phyloP scores from a whole-genome alignment of 2,329 filamentous ascomycete genomes.

The Didymella glomerata region DNA sequence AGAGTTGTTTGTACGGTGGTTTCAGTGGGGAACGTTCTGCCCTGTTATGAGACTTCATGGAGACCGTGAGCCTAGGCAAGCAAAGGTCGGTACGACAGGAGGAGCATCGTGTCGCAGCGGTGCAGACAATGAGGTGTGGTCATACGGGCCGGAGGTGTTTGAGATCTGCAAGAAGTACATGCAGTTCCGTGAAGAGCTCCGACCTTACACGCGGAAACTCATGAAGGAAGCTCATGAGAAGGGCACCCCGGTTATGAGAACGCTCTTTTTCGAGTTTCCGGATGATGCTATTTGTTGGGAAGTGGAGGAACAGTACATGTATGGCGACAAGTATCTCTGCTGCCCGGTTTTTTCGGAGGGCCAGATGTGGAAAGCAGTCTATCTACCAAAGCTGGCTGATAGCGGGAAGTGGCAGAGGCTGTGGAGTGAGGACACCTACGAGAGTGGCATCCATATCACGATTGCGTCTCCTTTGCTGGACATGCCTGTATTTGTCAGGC shows the following conservation, averaged over 20 bases:
- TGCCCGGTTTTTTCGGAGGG: slow-evolving; percentile 64
- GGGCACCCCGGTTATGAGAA: slow-evolving; percentile 68
- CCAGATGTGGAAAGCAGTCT: slow-evolving; percentile 57
- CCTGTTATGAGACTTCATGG: slow-evolving; percentile 74
- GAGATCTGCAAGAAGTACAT: slow-evolving; percentile 69
- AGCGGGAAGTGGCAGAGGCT: slow-evolving; percentile 56
- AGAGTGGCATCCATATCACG: slow-evolving; percentile 54
- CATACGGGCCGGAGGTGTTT: slow-evolving; percentile 68
- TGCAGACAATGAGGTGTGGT: slow-evolving; percentile 71
- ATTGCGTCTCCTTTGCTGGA: slow-evolving; percentile 56
- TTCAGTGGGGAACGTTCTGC: slow-evolving; percentile 73
- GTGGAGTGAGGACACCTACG: slow-evolving; percentile 43
- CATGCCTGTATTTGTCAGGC: slow-evolving; percentile 58
- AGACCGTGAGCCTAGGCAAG: slow-evolving; percentile 67
- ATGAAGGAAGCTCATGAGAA: slow-evolving; percentile 69
- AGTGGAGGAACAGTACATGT: slow-evolving; percentile 70
- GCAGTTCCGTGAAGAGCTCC: slow-evolving; percentile 64
- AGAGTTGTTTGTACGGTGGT: slow-evolving; percentile 73
- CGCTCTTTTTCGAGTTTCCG: slow-evolving; percentile 65
- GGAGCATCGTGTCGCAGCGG: slow-evolving; percentile 55
- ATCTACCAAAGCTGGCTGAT: slow-evolving; percentile 56
- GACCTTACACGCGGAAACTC: slow-evolving; percentile 65
- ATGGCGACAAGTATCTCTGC: slow-evolving; percentile 66
- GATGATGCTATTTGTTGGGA: slow-evolving; percentile 58
- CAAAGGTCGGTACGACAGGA: slow-evolving; percentile 51